Conservation (phyloP, 495 filamentous ascomycete species). For the Monascus purpureus region DNA sequence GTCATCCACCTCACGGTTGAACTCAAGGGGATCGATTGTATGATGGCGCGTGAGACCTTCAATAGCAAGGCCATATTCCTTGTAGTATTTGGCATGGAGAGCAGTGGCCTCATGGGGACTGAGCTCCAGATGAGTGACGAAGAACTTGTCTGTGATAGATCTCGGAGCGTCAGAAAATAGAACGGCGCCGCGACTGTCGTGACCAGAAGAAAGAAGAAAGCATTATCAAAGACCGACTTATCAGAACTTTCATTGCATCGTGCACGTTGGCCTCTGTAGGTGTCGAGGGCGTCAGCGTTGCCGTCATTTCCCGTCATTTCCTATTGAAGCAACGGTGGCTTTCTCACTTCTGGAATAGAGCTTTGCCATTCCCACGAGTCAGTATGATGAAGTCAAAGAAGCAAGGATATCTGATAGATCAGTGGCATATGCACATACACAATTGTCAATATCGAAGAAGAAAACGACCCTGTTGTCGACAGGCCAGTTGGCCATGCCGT, state of each 20-base stretch:
- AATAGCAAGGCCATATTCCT: conserved; percentile 91
- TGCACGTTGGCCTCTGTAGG: conserved; percentile 49
- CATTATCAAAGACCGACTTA: conserved; percentile 23
- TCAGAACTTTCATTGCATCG: conserved; percentile 58
- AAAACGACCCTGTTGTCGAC: conserved; percentile 45
- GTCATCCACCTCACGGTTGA: conserved; percentile 91
- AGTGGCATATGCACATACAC: conserved; percentile 36
- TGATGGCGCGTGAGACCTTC: conserved; percentile 88
- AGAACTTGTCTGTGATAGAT: conserved; percentile 50
- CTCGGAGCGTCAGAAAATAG: background rate
- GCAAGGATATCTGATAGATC: background rate
- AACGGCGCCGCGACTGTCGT: background rate
- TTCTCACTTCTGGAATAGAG: conserved; percentile 39
- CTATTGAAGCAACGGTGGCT: background rate
- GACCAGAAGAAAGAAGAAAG: background rate
- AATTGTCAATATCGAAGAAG: conserved; percentile 98
- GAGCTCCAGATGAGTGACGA: conserved; percentile 63
- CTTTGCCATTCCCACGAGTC: conserved; percentile 14
- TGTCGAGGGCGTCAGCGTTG: conserved; percentile 3
- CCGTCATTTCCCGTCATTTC: conserved; percentile 4
- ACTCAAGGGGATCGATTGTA: conserved; percentile 88
- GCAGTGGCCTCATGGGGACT: conserved; percentile 56
- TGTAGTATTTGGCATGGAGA: conserved; percentile 85
- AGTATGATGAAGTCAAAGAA: conserved; percentile 1
- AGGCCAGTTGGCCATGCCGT: background rate